Evolutionary conservation across 1,139 yeast species (phyloP), one percentile per base, ranked within the genome.

Genomic region (Nakaseomyces delphensis): DNA sequence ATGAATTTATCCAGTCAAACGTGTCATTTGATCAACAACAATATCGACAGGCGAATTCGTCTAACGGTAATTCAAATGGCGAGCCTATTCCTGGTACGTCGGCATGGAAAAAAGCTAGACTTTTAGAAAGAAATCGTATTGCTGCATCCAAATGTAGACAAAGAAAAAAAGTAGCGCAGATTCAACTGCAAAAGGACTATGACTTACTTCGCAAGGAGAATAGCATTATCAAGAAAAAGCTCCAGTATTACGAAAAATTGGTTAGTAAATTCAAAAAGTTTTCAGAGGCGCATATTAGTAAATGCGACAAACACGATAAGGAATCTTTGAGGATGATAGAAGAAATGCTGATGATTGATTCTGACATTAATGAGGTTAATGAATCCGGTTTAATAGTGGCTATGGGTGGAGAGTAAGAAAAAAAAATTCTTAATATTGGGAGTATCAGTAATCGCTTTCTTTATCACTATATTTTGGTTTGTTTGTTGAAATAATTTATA

Each of bases 131-230:
- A 53, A 81, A 81, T 54, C 65, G 86, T 51, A 69, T 81, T 15
- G 91, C 91, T 0, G 89, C 89, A 0, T 76, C 83, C 10, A 81
- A 79, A 55, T 82, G 91, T 66, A 68, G 91, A 52, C 85, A 79
- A 56, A 67, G 89, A 36, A 82, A 81, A 64, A 82, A 81, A 52
- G 76, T 78, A 42, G 81, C 84, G 0, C 89, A 81, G 55, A 68
- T 73, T 47, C 79, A 78, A 55, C 58, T 81, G 43, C 79, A 77
- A 52, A 75, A 72, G 43, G 82, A 76, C 51, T 70, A 78, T 32
- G 70, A 68, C 39, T 69, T 67, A 41, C 66, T 73, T 43, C 68
- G 71, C 40, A 57, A 53, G 15, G 75, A 76, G 45, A 71, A 77
- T 47, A 60, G 57, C n/a, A 54, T 55, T 0, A 64, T 74, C 39